Evolutionary conservation across 176 grass and related monocot genomes (phyloP), one percentile per base, ranked within the genome.

Genomic region (Oryza glaberrima): DNA sequence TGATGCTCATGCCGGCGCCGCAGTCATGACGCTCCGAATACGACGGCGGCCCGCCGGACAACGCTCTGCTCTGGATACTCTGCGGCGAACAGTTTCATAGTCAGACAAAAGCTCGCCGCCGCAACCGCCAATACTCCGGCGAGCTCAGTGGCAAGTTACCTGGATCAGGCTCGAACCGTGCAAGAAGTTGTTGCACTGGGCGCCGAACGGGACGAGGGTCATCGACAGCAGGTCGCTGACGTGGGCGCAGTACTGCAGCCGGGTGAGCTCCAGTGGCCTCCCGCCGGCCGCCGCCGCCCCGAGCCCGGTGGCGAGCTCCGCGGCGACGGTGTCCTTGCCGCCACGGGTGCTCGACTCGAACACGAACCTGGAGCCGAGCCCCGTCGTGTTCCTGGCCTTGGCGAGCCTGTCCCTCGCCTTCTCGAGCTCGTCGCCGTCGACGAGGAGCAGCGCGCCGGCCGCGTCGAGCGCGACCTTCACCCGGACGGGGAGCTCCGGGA

Each of bases 341-440:
- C 85, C 82, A 70, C 95, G 91, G 28, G 92, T 84, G 30, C 67
- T 98, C 5, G 91, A 90, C 78, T 92, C 84, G 43, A 98, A 77
- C 67, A 93, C 77, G 80, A 98, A 95, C 84, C 82, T 91, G 5
- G 93, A 93, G 77, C 85, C 71, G 52, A 91, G 85, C n/a, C 93
- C 89, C 20, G 88, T 89, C 19, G 65, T 82, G 89, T 83, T 89
- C 69, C 85, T 80, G 16, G 69, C 61, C 47, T 51, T 82, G 80
- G 77, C 84, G 11, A 86, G 79, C 26, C 15, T 60, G 3, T 20
- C 20, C 17, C 70, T 90, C 6, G 84, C 84, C 1, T 34, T 47
- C 0, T 75, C 41, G 26, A 90, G 86, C 30, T 83, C 75, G 0
- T 48, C 44, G 19, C 45, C 61, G 12, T 83, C 75, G 4, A 90